A percentile compares a stretch with the other conserved stretches of the same genome.
phyloP scores from a whole-genome alignment of 2,329 filamentous ascomycete genomes.

The Salinomyces thailandicus region DNA sequence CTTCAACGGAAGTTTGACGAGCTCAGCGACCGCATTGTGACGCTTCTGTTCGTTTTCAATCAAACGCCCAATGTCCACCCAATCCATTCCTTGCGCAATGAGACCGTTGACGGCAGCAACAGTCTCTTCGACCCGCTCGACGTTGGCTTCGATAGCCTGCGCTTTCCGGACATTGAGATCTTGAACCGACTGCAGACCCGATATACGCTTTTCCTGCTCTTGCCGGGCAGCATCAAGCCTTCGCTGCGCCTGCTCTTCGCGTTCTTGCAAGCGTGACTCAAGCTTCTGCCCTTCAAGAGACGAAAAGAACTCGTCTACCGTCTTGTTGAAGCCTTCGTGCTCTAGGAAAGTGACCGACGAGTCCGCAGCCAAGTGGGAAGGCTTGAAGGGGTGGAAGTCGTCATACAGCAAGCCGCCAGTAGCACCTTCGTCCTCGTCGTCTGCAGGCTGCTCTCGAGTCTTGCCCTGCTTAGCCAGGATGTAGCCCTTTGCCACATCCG shows the following conservation, averaged over 20 bases:
- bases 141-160: constrained; percentile 79
- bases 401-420: constrained; percentile 60
- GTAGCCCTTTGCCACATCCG: constrained; percentile 63
- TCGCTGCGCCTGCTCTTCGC: constrained; percentile 67
- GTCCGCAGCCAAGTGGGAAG: constrained; percentile 64
- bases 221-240: constrained; percentile 76
- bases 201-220: constrained; percentile 77
- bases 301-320: constrained; percentile 94
- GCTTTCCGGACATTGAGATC: constrained; percentile 79
- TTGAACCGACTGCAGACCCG: constrained; percentile 71
- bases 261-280: constrained; percentile 70
- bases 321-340: constrained; percentile 80
- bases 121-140: constrained; percentile 83
- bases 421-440: constrained; percentile 23
- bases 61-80: constrained; percentile 79
- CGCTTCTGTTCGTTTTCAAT: constrained; percentile 77
- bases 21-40: constrained; percentile 72
- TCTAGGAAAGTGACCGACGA: constrained; percentile 57
- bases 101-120: constrained; percentile 86
- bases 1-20: constrained; percentile 80
- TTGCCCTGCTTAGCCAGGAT: constrained; percentile 63
- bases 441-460: constrained; percentile 10
- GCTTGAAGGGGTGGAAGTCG: constrained; percentile 89
- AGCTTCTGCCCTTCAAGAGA: constrained; percentile 90
- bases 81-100: constrained; percentile 93